These are phyloP conservation scores for Paecilomyces dactylethromorphus DNA, from an alignment of 2,329 filamentous ascomycete species.

Conservation along the genomic window DNA sequence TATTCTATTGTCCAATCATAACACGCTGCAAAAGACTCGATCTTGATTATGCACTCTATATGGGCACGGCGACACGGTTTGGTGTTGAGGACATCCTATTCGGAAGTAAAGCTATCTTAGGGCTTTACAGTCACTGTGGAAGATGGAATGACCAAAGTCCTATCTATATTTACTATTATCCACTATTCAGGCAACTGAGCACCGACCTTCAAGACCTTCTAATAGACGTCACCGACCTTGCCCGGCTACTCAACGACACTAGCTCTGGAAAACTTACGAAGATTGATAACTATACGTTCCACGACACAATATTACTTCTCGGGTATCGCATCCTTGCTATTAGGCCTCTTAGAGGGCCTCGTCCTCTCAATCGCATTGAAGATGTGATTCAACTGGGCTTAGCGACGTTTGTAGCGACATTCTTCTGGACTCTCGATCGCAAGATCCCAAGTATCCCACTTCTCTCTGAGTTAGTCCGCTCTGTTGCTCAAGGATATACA, in stretches of 20 bases:
- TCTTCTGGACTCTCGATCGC: slow-evolving; percentile 5
- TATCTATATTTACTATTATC: not conserved
- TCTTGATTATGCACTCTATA: slow-evolving; percentile 6
- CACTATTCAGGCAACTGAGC: not conserved
- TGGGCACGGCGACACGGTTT: slow-evolving; percentile 5
- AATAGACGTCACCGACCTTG: not conserved
- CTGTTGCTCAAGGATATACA: not conserved
- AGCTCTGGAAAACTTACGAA: not conserved
- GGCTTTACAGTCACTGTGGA: not conserved
- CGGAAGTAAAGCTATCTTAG: not conserved
- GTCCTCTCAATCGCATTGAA: slow-evolving; percentile 1
- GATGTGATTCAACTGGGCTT: slow-evolving; percentile 6
- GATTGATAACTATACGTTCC: slow-evolving; percentile 2
- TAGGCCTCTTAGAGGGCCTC: not conserved
- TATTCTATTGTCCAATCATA: not conserved
- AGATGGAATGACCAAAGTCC: not conserved
- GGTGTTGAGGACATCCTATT: not conserved
- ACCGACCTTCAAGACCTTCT: not conserved
- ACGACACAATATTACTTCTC: slow-evolving; percentile 3
- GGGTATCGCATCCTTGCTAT: slow-evolving; percentile 4
- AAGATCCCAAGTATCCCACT: slow-evolving; percentile 4
- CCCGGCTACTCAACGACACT: slow-evolving; percentile 2
- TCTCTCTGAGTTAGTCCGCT: slow-evolving; percentile 1
- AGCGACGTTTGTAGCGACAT: slow-evolving; percentile 5
- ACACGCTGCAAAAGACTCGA: slow-evolving; percentile 1